Conservation (phyloP, 768 basidiomycete species). For the Suillus fuscotomentosus region DNA sequence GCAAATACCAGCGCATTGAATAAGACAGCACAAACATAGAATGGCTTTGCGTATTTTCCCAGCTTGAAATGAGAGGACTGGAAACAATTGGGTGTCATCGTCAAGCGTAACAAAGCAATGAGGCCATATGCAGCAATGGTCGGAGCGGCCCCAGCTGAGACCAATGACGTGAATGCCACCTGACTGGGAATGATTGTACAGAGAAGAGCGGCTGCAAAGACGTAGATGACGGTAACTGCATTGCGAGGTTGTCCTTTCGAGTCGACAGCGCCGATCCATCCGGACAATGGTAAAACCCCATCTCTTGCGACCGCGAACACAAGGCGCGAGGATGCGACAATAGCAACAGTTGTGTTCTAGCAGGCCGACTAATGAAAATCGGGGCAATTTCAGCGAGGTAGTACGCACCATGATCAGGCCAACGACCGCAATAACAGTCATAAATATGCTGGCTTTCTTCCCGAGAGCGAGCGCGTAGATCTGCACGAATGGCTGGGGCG, state of each 20-base stretch:
- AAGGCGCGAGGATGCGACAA: constrained; percentile 86
- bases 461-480: constrained; percentile 85
- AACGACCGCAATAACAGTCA: constrained; percentile 81
- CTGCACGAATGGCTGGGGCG: constrained; percentile 91
- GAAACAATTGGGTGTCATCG: constrained; percentile 78
- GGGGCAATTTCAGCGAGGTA: not conserved
- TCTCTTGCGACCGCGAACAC: constrained; percentile 95
- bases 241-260: constrained; percentile 71
- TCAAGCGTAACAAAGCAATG: constrained; percentile 72
- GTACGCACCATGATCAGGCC: constrained; percentile 78
- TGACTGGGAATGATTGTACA: constrained; percentile 88
- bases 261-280: constrained; percentile 81
- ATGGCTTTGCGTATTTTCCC: constrained; percentile 61
- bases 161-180: constrained; percentile 89
- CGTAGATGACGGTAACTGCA: constrained; percentile 84
- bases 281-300: constrained; percentile 80
- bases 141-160: constrained; percentile 83
- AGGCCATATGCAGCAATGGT: constrained; percentile 88
- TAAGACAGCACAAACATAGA: constrained; percentile 63
- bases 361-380: not conserved
- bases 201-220: constrained; percentile 73
- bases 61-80: constrained; percentile 70
- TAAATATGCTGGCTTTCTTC: constrained; percentile 75
- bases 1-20: constrained; percentile 78
- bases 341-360: constrained; percentile 83